Conservation (phyloP, 2,329 filamentous ascomycete genomes). For the Cladophialophora bantiana region DNA sequence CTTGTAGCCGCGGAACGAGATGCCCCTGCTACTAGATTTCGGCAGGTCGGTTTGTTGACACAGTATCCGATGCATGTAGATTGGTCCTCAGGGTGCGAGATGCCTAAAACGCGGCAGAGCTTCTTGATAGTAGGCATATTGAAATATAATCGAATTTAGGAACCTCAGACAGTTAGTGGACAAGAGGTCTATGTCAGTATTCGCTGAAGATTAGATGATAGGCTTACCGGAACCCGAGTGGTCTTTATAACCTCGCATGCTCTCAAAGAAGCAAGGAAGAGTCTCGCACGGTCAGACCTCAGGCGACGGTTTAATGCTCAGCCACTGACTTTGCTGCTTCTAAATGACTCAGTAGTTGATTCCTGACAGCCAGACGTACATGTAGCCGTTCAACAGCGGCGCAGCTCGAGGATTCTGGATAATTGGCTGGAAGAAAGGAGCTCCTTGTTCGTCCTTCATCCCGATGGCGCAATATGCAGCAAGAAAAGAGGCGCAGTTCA, state of each 20-base stretch:
- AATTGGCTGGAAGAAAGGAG: background rate
- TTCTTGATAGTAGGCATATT: background rate
- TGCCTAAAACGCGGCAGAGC: background rate
- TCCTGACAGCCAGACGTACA: background rate
- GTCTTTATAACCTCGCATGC: background rate
- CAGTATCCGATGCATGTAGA: background rate
- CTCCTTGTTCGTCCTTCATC: background rate
- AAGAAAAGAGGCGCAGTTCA: background rate
- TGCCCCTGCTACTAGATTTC: background rate
- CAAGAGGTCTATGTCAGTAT: background rate
- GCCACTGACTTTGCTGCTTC: background rate
- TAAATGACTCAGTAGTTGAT: background rate
- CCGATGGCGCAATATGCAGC: background rate
- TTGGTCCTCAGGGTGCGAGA: background rate
- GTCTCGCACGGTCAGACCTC: background rate
- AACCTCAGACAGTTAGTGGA: background rate
- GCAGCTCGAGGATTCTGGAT: background rate
- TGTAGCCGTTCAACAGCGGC: background rate
- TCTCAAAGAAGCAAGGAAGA: background rate
- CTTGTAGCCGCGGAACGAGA: background rate
- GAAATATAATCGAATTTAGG: background rate
- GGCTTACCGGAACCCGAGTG: background rate
- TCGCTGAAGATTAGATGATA: background rate
- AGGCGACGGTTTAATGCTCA: background rate
- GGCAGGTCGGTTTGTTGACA: background rate